Conservation (phyloP, 805 yeast species). For the Sugiyamaella qingdaonensis region DNA sequence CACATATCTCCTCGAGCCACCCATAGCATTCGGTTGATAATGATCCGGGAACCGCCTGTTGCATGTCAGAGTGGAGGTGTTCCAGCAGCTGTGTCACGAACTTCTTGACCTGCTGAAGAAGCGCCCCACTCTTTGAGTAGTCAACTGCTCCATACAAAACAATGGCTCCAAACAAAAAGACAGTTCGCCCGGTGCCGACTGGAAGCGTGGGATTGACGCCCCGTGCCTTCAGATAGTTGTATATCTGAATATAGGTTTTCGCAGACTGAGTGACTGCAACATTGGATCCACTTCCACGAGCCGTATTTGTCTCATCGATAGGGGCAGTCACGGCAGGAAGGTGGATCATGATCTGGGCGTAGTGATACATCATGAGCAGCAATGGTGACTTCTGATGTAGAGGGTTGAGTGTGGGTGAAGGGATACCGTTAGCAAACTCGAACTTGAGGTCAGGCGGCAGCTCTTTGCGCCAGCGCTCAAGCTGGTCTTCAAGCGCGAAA, state of each 20-base stretch:
- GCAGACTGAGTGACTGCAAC: constrained; percentile 34
- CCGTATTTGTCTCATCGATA: constrained; percentile 10
- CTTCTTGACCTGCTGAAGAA: constrained; percentile 64
- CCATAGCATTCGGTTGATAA: constrained; percentile 18
- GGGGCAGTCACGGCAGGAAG: constrained; percentile 43
- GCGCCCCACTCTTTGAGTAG: constrained; percentile 76
- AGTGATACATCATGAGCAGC: constrained; percentile 54
- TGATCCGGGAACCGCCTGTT: constrained; percentile 22
- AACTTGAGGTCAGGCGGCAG: constrained; percentile 59
- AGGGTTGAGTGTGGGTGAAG: constrained; percentile 23
- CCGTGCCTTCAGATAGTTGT: constrained; percentile 26
- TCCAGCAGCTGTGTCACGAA: constrained; percentile 38
- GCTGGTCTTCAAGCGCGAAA: constrained; percentile 50
- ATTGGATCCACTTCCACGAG: constrained; percentile 27
- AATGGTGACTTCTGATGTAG: constrained; percentile 35
- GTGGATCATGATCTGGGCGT: constrained; percentile 60
- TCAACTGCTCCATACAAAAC: constrained; percentile 61
- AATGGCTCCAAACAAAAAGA: constrained; percentile 25
- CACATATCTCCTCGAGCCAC: constrained; percentile 21
- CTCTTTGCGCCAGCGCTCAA: constrained; percentile 76
- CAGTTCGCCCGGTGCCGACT: constrained; percentile 25
- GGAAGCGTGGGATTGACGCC: constrained; percentile 28
- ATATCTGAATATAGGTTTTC: constrained; percentile 28
- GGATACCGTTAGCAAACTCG: constrained; percentile 41
- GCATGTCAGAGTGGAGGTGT: constrained; percentile 20